Conservation (phyloP, 495 filamentous ascomycete species). For the Penicillium cataractarum region DNA sequence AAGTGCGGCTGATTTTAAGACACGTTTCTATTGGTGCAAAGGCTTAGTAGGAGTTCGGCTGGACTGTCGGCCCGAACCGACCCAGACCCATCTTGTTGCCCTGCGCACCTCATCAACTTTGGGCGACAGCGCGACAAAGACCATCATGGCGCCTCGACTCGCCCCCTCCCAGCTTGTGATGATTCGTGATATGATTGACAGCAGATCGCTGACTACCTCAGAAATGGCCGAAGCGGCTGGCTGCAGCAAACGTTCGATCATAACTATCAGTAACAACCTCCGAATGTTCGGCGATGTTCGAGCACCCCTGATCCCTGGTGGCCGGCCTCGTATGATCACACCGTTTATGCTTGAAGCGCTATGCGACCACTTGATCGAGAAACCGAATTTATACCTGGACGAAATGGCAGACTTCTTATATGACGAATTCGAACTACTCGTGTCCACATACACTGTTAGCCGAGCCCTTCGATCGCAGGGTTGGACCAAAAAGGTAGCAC, state of each 20-base stretch:
- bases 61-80: no score
- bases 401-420: conserved; percentile 26
- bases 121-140: no score
- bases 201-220: conserved; percentile 14
- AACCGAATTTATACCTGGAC: conserved; percentile 25
- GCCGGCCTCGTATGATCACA: background rate
- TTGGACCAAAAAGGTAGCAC: conserved; percentile 24
- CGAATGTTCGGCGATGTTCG: conserved; percentile 12
- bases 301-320: conserved; percentile 20
- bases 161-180: no score
- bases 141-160: no score
- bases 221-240: conserved; percentile 18
- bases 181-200: conserved; percentile 20
- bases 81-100: no score
- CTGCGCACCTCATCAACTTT: no score
- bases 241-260: conserved; percentile 8
- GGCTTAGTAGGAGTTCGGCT: no score
- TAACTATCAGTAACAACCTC: no score
- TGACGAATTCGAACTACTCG: conserved; percentile 18
- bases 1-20: no score
- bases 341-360: conserved; percentile 13
- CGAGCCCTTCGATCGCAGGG: conserved; percentile 6
- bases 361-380: conserved; percentile 23
- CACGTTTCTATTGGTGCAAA: no score
- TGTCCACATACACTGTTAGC: conserved; percentile 1